These are phyloP conservation scores for Pugionium cornutum DNA, from an alignment of 345 rosid genomes.

Conservation along the genomic window DNA sequence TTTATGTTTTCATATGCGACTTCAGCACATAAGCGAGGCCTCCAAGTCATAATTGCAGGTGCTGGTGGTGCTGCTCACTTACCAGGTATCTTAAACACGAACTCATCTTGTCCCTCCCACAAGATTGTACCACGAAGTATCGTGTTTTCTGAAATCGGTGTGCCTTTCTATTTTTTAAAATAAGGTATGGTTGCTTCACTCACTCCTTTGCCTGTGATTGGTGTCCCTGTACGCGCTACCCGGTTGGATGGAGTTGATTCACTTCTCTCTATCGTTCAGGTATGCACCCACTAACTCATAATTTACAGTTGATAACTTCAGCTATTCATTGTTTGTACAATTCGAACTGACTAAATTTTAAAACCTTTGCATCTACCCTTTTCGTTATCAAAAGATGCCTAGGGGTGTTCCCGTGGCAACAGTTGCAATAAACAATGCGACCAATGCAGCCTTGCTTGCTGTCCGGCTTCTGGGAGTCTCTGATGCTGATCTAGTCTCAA, in stretches of 20 bases:
- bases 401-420: slow-evolving; percentile 96
- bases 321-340: background rate
- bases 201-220: slow-evolving; percentile 89
- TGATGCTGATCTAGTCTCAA: slow-evolving; percentile 63
- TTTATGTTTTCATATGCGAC: slow-evolving; percentile 83
- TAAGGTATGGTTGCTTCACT: slow-evolving; percentile 95
- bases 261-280: slow-evolving; percentile 93
- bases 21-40: slow-evolving; percentile 65
- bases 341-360: background rate
- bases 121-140: background rate
- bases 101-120: slow-evolving; percentile 8
- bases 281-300: slow-evolving; percentile 25
- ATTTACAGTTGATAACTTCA: background rate
- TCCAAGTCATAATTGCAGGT: slow-evolving; percentile 88
- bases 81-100: slow-evolving; percentile 55
- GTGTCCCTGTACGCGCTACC: slow-evolving; percentile 88
- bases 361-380: background rate
- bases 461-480: slow-evolving; percentile 73
- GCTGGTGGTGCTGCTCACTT: slow-evolving; percentile 99
- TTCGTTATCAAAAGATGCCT: slow-evolving; percentile 62
- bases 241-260: slow-evolving; percentile 91
- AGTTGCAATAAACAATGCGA: slow-evolving; percentile 85
- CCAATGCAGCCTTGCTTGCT: slow-evolving; percentile 83
- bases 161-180: slow-evolving; percentile 20
- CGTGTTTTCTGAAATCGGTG: background rate